These are phyloP conservation scores for Fusarium sp. DNA, from an alignment of 2,329 filamentous ascomycete species.

Conservation along the genomic window DNA sequence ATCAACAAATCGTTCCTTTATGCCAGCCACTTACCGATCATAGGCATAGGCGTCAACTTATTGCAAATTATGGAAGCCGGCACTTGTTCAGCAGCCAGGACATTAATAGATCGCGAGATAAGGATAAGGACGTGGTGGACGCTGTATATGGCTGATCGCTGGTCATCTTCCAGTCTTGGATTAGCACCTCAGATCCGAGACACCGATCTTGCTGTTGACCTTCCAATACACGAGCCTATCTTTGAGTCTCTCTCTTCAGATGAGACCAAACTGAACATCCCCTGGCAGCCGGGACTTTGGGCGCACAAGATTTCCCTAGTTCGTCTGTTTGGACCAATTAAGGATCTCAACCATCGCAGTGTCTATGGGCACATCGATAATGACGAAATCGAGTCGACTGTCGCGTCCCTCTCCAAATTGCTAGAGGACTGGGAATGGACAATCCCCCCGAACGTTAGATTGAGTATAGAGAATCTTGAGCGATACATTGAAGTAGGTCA, in stretches of 20 bases:
- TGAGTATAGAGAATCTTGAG: constrained; percentile 36
- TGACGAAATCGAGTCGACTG: constrained; percentile 1
- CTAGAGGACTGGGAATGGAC: constrained; percentile 28
- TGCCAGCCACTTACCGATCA: neutral
- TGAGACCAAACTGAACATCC: neutral
- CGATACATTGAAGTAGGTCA: constrained; percentile 37
- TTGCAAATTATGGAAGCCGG: neutral
- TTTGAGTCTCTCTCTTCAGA: constrained; percentile 33
- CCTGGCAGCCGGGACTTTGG: constrained; percentile 48
- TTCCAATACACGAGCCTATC: constrained; percentile 44
- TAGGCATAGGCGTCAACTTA: constrained; percentile 16
- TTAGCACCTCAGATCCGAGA: constrained; percentile 22
- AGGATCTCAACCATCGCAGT: constrained; percentile 47
- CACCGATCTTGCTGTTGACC: neutral
- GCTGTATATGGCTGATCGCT: constrained; percentile 30
- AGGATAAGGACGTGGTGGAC: constrained; percentile 28
- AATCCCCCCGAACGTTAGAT: constrained; percentile 7
- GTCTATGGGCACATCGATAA: constrained; percentile 23
- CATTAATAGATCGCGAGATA: constrained; percentile 1
- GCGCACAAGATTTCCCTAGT: constrained; percentile 49
- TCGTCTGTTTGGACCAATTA: constrained; percentile 47
- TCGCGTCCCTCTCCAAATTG: constrained; percentile 3
- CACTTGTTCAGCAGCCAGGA: neutral
- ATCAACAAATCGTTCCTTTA: neutral
- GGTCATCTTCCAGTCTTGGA: constrained; percentile 31